Evolutionary conservation across 2,329 filamentous ascomycete species (phyloP).

Genomic region (Stagonosporopsis rhizophila): DNA sequence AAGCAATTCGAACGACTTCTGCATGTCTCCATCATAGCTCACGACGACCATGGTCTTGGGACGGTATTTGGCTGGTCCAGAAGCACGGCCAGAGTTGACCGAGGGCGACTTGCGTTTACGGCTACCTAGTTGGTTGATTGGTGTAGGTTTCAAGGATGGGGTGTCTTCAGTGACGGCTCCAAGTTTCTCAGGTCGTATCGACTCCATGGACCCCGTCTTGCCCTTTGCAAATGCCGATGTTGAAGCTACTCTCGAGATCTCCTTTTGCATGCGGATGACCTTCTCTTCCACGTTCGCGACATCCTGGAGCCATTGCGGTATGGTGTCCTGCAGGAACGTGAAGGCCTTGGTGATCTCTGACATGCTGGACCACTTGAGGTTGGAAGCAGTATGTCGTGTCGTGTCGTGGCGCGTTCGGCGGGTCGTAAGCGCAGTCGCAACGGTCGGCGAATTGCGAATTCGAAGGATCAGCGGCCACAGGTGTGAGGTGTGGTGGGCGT

Average conservation of each 20-base stretch:
- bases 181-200: constrained; percentile 40
- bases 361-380: constrained; percentile 35
- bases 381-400: not conserved
- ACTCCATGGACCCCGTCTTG: constrained; percentile 47
- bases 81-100: constrained; percentile 48
- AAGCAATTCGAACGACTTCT: constrained; percentile 80
- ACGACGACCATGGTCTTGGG: constrained; percentile 80
- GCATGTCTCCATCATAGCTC: constrained; percentile 90
- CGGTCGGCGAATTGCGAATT: constrained; percentile 3
- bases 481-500: constrained; percentile 9
- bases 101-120: constrained; percentile 56
- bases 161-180: constrained; percentile 32
- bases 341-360: constrained; percentile 49
- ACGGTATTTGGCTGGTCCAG: constrained; percentile 65
- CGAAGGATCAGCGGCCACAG: not conserved
- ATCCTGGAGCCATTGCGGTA: constrained; percentile 48
- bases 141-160: constrained; percentile 21
- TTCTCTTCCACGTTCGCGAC: constrained; percentile 42
- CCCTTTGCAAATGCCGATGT: constrained; percentile 39
- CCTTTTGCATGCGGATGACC: constrained; percentile 44
- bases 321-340: constrained; percentile 46
- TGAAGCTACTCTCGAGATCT: constrained; percentile 40
- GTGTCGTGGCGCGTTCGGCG: not conserved
- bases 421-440: constrained; percentile 5
- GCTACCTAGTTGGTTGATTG: constrained; percentile 27